A percentile compares a stretch with the other conserved stretches of the same genome.
phyloP scores from a whole-genome alignment of 495 filamentous ascomycete genomes.

The Cairneyella variabilis region DNA sequence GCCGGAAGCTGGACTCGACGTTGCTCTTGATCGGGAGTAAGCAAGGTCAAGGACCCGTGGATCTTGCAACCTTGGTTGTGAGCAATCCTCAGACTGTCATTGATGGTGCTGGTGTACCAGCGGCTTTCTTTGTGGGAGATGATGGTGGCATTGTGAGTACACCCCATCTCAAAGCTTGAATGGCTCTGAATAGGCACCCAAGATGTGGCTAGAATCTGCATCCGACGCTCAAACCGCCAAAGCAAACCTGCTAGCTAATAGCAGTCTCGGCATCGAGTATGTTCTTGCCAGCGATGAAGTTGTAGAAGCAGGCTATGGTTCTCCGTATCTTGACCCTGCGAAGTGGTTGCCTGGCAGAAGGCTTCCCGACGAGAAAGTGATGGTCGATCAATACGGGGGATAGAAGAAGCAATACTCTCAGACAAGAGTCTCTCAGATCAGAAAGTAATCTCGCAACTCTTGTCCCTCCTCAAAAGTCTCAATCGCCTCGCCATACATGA shows the following conservation, averaged over 20 bases:
- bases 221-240: not conserved
- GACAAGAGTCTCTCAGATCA: too few species aligned
- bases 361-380: too few species aligned
- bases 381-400: too few species aligned
- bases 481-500: too few species aligned
- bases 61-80: not conserved
- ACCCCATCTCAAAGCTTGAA: not conserved
- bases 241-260: not conserved
- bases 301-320: not conserved
- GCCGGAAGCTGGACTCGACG: not conserved
- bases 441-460: too few species aligned
- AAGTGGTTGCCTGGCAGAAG: too few species aligned
- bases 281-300: not conserved
- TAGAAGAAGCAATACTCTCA: too few species aligned
- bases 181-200: not conserved
- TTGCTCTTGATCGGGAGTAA: not conserved
- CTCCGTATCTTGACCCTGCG: not conserved
- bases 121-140: not conserved
- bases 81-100: not conserved
- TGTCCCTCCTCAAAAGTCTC: too few species aligned
- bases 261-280: not conserved
- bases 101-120: not conserved
- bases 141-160: not conserved
- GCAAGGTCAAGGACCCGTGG: not conserved
- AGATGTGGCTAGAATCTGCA: not conserved